These are phyloP conservation scores for Peronospora belbahrii DNA, from an alignment of 352 stramenopile genomes.

Conservation along the genomic window DNA sequence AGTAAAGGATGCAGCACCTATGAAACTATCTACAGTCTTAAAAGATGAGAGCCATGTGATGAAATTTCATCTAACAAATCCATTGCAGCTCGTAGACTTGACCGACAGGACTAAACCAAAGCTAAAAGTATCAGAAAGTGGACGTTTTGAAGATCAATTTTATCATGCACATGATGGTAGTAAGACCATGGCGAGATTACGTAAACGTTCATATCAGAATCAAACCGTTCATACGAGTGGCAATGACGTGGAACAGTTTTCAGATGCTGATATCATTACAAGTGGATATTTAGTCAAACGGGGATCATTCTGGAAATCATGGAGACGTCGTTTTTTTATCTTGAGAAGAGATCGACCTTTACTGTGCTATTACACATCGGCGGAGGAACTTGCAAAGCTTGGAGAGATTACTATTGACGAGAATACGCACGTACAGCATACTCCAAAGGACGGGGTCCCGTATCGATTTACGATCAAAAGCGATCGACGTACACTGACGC, in stretches of 20 bases:
- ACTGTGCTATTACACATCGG: slow-evolving; percentile 75
- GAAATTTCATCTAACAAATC: slow-evolving; percentile 16
- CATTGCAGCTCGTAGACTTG: slow-evolving; percentile 16
- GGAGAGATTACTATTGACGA: slow-evolving; percentile 70
- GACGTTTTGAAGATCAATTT: slow-evolving; percentile 82
- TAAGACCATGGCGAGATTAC: slow-evolving; percentile 70
- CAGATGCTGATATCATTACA: slow-evolving; percentile 74
- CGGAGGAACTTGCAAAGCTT: slow-evolving; percentile 69
- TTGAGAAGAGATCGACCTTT: slow-evolving; percentile 63
- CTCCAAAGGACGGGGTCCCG: slow-evolving; percentile 49
- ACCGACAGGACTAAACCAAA: slow-evolving; percentile 42
- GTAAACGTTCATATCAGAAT: slow-evolving; percentile 67
- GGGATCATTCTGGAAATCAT: slow-evolving; percentile 85
- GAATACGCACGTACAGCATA: slow-evolving; percentile 40
- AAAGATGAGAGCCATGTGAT: slow-evolving; percentile 17
- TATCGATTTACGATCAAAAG: slow-evolving; percentile 68
- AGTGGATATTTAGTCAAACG: slow-evolving; percentile 78
- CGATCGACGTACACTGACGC: slow-evolving; percentile 51
- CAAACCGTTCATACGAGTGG: slow-evolving; percentile 66
- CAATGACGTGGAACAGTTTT: slow-evolving; percentile 81
- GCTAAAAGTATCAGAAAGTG: slow-evolving; percentile 74
- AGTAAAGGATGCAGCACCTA: slow-evolving; percentile 16
- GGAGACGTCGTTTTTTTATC: slow-evolving; percentile 78
- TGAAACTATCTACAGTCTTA: slow-evolving; percentile 5
- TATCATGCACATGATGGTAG: slow-evolving; percentile 77